Evolutionary conservation across 495 filamentous ascomycete species (phyloP), one percentile per base, ranked within the genome.

Genomic region (Thermothielavioides terrestris): DNA sequence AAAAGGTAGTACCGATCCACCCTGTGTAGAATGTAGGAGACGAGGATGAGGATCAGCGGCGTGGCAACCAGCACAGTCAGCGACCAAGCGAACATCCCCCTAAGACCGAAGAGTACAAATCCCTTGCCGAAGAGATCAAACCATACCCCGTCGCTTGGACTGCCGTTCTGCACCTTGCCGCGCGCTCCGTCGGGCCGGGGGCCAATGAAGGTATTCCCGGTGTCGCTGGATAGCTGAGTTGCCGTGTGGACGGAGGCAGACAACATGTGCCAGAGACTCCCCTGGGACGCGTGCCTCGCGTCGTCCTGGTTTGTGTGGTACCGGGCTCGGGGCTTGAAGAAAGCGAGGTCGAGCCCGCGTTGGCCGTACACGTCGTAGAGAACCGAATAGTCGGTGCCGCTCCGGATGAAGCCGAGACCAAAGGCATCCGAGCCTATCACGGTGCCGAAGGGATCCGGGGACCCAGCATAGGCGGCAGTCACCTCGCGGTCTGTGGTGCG

Each of bases 261-360:
- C 5, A 95, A 72, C 92, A 98, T 98, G 61, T 97, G 89, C 88
- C 88, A 95, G 8, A 97, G 60, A 15, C 87, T 90, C 34, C 81
- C 77, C 47, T 66, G 72, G 28, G 79, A 87, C 0, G 86, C 82
- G 66, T 96, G 89, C 34, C 73, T 77, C 2, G 83, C 75, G 65
- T 92, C 86, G 67, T 98, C 92, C 65, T 94, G 81, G 44, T 85
- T 79, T 7, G 91, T 98, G 63, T 98, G 92, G 63, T 98, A 98
- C 36, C 86, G 68, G 18, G 89, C 79, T 39, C 92, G 77, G 2
- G 91, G 91, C 64, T 84, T 79, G 57, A 69, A 87, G 65, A 97
- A 98, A 12, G 91, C 91, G 23, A 98, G 72, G 68, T 98, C 92
- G 31, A 98, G 74, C 3, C 92, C 92, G 36, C 90, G 84, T 58